Conservation (phyloP, 495 filamentous ascomycete genomes). For the Bombardia bombarda region DNA sequence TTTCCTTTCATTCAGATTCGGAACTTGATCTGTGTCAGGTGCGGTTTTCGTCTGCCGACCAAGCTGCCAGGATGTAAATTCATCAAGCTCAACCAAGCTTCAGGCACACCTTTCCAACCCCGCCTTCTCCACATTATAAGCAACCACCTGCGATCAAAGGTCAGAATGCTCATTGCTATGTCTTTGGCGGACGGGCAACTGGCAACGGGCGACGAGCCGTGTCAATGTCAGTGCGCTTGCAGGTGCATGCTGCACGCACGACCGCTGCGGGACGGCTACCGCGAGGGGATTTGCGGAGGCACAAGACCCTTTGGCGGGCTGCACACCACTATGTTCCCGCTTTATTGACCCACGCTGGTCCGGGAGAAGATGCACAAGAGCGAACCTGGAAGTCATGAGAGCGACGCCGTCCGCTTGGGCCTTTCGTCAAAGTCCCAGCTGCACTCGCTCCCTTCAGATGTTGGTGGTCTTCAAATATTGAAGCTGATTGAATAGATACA, state of each 20-base stretch:
- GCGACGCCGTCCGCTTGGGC: not conserved
- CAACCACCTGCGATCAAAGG: not conserved
- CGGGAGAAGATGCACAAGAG: no score
- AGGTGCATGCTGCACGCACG: not conserved
- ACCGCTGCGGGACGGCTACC: not conserved
- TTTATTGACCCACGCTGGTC: not conserved
- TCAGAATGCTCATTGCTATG: no score
- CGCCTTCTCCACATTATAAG: not conserved
- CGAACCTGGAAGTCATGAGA: not conserved
- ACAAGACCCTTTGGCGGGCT: not conserved
- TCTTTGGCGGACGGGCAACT: no score
- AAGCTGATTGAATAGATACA: no score
- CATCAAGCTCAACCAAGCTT: no score
- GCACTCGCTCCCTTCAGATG: not conserved
- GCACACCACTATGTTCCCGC: not conserved
- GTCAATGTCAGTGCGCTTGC: slow-evolving; percentile 1
- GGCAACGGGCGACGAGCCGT: not conserved
- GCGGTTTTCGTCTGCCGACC: no score
- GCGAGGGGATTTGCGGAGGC: not conserved
- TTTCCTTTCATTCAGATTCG: no score
- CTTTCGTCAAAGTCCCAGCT: not conserved
- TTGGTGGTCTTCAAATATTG: not conserved
- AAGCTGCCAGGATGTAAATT: no score
- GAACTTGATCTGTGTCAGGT: no score
- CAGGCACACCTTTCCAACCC: no score